Conservation (phyloP, 768 basidiomycete species). For the Pulveroboletus sp. region DNA sequence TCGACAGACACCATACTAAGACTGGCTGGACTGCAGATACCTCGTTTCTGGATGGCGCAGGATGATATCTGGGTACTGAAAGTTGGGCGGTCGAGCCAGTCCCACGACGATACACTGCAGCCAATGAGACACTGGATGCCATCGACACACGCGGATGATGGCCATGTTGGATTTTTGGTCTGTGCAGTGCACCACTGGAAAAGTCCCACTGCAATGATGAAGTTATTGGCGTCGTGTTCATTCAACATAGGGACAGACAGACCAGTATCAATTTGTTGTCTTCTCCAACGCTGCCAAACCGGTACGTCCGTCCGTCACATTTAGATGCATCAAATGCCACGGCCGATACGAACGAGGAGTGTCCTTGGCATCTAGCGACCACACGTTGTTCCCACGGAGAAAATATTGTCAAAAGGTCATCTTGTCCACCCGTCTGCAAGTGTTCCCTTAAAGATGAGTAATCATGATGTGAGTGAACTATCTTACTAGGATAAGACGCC, state of each 20-base stretch:
- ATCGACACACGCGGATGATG: conserved; percentile 76
- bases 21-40: conserved; percentile 90
- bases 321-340: conserved; percentile 89
- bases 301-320: conserved; percentile 86
- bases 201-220: conserved; percentile 78
- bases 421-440: conserved; percentile 88
- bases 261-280: conserved; percentile 94
- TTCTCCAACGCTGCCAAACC: conserved; percentile 95
- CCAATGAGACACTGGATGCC: conserved; percentile 75
- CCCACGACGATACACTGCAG: conserved; percentile 61
- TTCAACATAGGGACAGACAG: conserved; percentile 21
- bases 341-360: conserved; percentile 89
- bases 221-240: not conserved
- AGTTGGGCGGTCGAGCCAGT: conserved; percentile 55
- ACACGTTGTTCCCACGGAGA: conserved; percentile 94
- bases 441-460: conserved; percentile 3
- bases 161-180: conserved; percentile 73
- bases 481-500: conserved; percentile 81
- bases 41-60: conserved; percentile 88
- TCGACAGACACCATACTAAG: conserved; percentile 48
- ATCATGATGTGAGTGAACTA: not conserved
- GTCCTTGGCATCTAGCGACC: conserved; percentile 94
- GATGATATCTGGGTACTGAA: conserved; percentile 64
- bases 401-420: conserved; percentile 92
- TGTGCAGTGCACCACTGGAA: conserved; percentile 84